Percentiles rank a stretch among this genome's conserved stretches.
Conservation (phyloP, 768 basidiomycete genomes). For the Tricholomella constricta region DNA sequence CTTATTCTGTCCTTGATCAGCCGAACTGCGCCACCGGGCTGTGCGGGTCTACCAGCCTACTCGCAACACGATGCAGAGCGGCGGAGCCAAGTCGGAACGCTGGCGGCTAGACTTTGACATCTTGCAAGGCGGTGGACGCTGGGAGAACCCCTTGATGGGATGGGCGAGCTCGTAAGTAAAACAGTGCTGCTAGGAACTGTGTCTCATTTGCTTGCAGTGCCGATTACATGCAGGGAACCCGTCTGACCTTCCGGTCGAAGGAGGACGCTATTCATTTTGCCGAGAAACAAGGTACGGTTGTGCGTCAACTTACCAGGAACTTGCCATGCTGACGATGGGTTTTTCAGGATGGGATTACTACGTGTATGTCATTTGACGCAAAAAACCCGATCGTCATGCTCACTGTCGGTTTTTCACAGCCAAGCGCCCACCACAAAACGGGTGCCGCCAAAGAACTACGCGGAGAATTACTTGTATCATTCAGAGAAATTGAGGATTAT, state of each 20-base stretch:
- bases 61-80: slow-evolving; percentile 94
- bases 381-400: slow-evolving; percentile 3
- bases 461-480: slow-evolving; percentile 90
- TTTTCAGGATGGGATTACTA: slow-evolving; percentile 89
- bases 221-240: slow-evolving; percentile 94
- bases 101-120: slow-evolving; percentile 97
- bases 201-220: slow-evolving; percentile 51
- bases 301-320: background rate
- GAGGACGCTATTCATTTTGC: slow-evolving; percentile 94
- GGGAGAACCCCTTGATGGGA: slow-evolving; percentile 99
- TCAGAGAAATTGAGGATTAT: slow-evolving; percentile 77
- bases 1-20: slow-evolving; percentile 45
- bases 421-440: slow-evolving; percentile 63
- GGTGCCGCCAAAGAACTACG: slow-evolving; percentile 84
- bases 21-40: slow-evolving; percentile 79
- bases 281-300: slow-evolving; percentile 85
- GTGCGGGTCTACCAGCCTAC: slow-evolving; percentile 94
- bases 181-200: background rate
- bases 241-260: slow-evolving; percentile 78
- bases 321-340: slow-evolving; percentile 12
- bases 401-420: slow-evolving; percentile 30
- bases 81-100: slow-evolving; percentile 77
- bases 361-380: slow-evolving; percentile 54
- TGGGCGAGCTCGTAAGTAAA: slow-evolving; percentile 91
- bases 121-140: slow-evolving; percentile 85